Evolutionary conservation across 2,329 filamentous ascomycete genomes (phyloP).

Genomic region (Sphaceloma murrayae): DNA sequence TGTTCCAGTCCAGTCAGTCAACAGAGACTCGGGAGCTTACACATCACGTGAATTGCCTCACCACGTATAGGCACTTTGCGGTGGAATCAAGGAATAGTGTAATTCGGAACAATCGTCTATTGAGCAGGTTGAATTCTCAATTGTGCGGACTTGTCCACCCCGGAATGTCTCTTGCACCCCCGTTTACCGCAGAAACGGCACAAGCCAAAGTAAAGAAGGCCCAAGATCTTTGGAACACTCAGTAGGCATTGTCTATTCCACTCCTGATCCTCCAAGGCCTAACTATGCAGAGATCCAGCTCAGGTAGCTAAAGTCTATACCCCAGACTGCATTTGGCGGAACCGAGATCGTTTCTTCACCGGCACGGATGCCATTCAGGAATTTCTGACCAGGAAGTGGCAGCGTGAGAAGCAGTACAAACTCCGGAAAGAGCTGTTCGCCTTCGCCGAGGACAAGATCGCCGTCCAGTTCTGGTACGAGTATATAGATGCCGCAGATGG

Average conservation of each 20-base stretch:
- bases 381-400: slow-evolving; percentile 67
- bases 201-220: slow-evolving; percentile 70
- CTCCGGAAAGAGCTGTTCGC: slow-evolving; percentile 78
- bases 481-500: slow-evolving; percentile 57
- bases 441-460: slow-evolving; percentile 65
- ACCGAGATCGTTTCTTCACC: slow-evolving; percentile 58
- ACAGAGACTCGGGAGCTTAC: too few relatives aligned
- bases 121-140: too few relatives aligned
- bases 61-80: too few relatives aligned
- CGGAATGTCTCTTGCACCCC: slow-evolving; percentile 48
- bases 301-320: slow-evolving; percentile 65
- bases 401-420: slow-evolving; percentile 58
- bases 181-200: slow-evolving; percentile 66
- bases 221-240: slow-evolving; percentile 74
- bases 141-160: too few relatives aligned
- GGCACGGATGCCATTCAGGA: slow-evolving; percentile 58
- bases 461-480: slow-evolving; percentile 88
- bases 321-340: slow-evolving; percentile 68
- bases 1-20: too few relatives aligned
- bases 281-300: slow-evolving; percentile 49
- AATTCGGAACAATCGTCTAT: too few relatives aligned
- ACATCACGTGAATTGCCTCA: too few relatives aligned
- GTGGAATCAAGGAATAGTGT: too few relatives aligned
- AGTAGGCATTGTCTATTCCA: slow-evolving; percentile 36
- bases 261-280: not conserved